A percentile compares a stretch with the other conserved stretches of the same genome.
Conservation (phyloP, 2,329 filamentous ascomycete genomes). For the Fusarium sp. region DNA sequence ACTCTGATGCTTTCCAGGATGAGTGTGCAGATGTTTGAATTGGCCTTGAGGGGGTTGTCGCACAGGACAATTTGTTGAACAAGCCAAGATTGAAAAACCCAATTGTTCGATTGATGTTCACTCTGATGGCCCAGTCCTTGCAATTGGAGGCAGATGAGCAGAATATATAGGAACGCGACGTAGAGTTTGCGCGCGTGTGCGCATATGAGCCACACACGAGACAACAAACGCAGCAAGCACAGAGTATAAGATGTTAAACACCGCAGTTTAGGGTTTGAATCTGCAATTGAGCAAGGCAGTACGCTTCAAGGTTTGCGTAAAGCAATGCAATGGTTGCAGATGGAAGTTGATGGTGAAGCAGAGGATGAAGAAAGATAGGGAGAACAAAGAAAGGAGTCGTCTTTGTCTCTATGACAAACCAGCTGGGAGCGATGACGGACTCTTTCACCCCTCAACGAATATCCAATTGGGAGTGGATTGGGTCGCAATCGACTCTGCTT, state of each 20-base stretch:
- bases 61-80: not conserved
- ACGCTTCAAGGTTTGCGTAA: constrained; percentile 10
- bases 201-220: constrained; percentile 42
- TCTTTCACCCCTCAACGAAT: constrained; percentile 31
- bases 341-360: constrained; percentile 7
- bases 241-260: constrained; percentile 7
- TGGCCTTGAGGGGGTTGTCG: constrained; percentile 13
- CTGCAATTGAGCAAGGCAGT: constrained; percentile 15
- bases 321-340: constrained; percentile 28
- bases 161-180: constrained; percentile 6
- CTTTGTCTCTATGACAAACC: constrained; percentile 25
- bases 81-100: constrained; percentile 18
- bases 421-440: constrained; percentile 25
- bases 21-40: constrained; percentile 14
- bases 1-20: constrained; percentile 19
- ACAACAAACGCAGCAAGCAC: constrained; percentile 19
- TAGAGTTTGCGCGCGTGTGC: constrained; percentile 47
- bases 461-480: constrained; percentile 43
- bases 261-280: constrained; percentile 17
- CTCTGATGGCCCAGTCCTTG: not conserved
- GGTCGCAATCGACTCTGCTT: constrained; percentile 35
- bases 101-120: constrained; percentile 35
- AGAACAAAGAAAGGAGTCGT: constrained; percentile 23
- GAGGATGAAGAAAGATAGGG: constrained; percentile 12
- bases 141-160: not conserved